A percentile compares a stretch with the other conserved stretches of the same genome.
phyloP scores from a whole-genome alignment of 306 rosid genomes.

The Sicyos edulis region DNA sequence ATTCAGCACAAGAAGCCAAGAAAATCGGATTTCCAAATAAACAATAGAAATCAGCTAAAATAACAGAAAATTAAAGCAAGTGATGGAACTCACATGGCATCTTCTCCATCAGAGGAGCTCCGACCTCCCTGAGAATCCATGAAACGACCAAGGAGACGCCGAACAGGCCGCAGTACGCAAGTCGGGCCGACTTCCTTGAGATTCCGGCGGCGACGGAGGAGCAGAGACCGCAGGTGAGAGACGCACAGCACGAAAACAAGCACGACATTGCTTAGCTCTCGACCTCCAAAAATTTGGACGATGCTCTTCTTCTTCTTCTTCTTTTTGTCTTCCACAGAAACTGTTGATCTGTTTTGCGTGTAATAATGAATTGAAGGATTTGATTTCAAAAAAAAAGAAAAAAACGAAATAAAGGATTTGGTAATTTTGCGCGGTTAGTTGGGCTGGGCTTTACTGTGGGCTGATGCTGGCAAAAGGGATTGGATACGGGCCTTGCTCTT shows the following conservation, averaged over 20 bases:
- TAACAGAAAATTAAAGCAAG: neutral
- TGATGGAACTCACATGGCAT: constrained; percentile 57
- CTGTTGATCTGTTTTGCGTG: neutral
- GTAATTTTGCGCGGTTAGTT: neutral
- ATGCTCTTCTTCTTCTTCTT: constrained; percentile 3
- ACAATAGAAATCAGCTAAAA: neutral
- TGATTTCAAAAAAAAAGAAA: too few relatives aligned
- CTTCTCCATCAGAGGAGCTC: constrained; percentile 73
- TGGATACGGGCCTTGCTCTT: constrained; percentile 1
- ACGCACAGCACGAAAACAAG: constrained; percentile 48
- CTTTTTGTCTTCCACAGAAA: neutral
- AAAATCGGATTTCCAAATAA: neutral
- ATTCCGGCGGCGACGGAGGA: constrained; percentile 75
- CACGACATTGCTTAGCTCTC: constrained; percentile 54
- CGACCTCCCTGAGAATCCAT: constrained; percentile 89
- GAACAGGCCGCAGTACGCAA: constrained; percentile 84
- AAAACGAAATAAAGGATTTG: neutral
- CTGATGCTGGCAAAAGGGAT: neutral
- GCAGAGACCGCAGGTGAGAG: constrained; percentile 77
- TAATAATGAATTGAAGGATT: neutral
- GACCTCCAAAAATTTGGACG: neutral
- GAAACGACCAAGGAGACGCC: constrained; percentile 68
- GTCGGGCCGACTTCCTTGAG: constrained; percentile 68
- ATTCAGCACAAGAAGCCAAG: neutral
- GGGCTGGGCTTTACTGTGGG: constrained; percentile 12